These are phyloP conservation scores for Balansia obtecta DNA, from an alignment of 2,329 filamentous ascomycete species.

Conservation along the genomic window DNA sequence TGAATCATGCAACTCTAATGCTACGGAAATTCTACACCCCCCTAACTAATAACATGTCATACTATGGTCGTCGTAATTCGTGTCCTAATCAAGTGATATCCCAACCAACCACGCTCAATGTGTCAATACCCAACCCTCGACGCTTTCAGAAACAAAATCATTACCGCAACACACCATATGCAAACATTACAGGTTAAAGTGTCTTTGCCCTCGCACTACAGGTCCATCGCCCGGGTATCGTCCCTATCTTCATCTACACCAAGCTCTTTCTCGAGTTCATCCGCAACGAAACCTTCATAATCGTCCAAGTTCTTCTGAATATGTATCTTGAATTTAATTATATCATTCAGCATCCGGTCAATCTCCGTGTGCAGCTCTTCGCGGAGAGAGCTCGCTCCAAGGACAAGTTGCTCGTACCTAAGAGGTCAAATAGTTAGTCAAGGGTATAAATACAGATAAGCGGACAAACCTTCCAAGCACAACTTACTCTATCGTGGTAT, in stretches of 20 bases:
- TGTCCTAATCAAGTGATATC: constrained; percentile 4
- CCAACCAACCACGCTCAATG: constrained; percentile 1
- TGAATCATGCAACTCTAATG: neutral
- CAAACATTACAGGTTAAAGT: neutral
- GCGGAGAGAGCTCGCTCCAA: constrained; percentile 70
- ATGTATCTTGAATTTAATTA: constrained; percentile 98
- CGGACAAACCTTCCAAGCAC: neutral
- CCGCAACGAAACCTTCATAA: constrained; percentile 85
- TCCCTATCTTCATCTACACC: constrained; percentile 48
- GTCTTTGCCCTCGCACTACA: neutral
- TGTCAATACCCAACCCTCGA: neutral
- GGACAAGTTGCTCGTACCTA: constrained; percentile 84
- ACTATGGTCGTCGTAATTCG: constrained; percentile 3
- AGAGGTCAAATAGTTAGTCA: neutral
- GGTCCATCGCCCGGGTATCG: constrained; percentile 39
- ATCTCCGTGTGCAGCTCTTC: constrained; percentile 97
- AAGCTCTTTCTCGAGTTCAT: constrained; percentile 81
- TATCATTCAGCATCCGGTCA: constrained; percentile 89
- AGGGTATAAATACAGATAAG: neutral
- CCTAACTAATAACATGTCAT: neutral
- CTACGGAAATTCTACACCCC: no score
- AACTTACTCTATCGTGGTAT: constrained; percentile 82
- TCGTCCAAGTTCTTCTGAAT: constrained; percentile 86
- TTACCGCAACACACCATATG: neutral
- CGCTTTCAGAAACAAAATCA: neutral